Conservation (phyloP, 2,329 filamentous ascomycete genomes). For the Neonectria ditissima region DNA sequence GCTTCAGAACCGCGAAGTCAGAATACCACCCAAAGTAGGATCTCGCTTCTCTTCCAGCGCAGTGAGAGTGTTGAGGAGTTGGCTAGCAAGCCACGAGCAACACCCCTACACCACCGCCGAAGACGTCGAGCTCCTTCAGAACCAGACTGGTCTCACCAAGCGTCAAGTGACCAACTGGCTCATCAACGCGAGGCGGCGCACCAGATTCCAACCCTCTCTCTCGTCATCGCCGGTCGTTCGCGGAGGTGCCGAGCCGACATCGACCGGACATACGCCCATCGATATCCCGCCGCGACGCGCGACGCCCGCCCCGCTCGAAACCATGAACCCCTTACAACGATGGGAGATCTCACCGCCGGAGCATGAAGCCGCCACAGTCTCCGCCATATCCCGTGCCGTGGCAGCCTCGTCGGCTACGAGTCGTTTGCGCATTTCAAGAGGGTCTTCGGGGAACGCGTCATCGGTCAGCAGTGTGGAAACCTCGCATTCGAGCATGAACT, state of each 20-base stretch:
- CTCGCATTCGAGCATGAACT: conserved; percentile 64
- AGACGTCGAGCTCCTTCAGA: conserved; percentile 80
- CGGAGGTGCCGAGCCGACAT: not conserved
- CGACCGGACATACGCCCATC: conserved; percentile 52
- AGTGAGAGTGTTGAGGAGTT: conserved; percentile 51
- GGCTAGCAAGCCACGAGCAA: conserved; percentile 78
- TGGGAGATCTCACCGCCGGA: conserved; percentile 50
- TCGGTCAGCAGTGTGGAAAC: conserved; percentile 66
- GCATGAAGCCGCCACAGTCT: conserved; percentile 46
- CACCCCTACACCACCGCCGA: conserved; percentile 88
- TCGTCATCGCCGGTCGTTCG: not conserved
- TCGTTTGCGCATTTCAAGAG: conserved; percentile 59
- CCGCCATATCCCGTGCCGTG: conserved; percentile 46
- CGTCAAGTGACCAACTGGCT: conserved; percentile 90
- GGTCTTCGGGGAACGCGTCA: conserved; percentile 56
- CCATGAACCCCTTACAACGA: conserved; percentile 46
- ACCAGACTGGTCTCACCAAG: conserved; percentile 79
- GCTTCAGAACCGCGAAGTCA: not conserved
- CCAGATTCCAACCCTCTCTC: conserved; percentile 65
- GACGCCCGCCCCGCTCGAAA: conserved; percentile 48
- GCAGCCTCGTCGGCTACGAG: conserved; percentile 39
- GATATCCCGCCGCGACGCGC: conserved; percentile 63
- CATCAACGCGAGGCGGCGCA: conserved; percentile 83
- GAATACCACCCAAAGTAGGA: conserved; percentile 22
- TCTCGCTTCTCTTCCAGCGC: conserved; percentile 33